Conservation (phyloP, 305 asterid species). For the Lippia alba region DNA sequence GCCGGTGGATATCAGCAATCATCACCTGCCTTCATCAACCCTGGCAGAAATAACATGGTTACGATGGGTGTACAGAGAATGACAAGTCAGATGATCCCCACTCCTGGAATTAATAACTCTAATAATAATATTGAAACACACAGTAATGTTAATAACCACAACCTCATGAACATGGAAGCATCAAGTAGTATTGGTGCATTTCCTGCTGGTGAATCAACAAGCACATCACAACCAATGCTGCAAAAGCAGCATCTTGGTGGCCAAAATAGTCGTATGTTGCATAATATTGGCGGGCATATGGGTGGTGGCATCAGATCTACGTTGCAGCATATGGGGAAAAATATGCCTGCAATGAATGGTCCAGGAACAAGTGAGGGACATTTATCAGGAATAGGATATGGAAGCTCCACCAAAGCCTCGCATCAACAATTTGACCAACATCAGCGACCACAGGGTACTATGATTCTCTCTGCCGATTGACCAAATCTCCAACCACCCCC, state of each 20-base stretch:
- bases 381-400: constrained; percentile 55
- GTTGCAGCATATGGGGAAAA: constrained; percentile 77
- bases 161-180: constrained; percentile 63
- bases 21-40: constrained; percentile 59
- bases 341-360: constrained; percentile 58
- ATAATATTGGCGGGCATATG: constrained; percentile 84
- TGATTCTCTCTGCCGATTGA: constrained; percentile 17
- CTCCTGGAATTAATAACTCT: constrained; percentile 81
- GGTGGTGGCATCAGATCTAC: constrained; percentile 80
- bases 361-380: constrained; percentile 68
- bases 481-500: neutral
- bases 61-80: constrained; percentile 69
- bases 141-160: constrained; percentile 51
- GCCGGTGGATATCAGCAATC: constrained; percentile 75
- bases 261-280: constrained; percentile 85
- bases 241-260: constrained; percentile 83
- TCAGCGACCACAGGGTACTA: constrained; percentile 72
- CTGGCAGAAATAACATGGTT: constrained; percentile 67
- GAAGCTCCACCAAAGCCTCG: constrained; percentile 62
- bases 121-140: constrained; percentile 50
- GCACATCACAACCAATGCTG: constrained; percentile 67
- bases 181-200: constrained; percentile 58
- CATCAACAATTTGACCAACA: constrained; percentile 69
- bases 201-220: constrained; percentile 65
- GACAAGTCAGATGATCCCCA: constrained; percentile 93